Evolutionary conservation across 179 eudicot species (phyloP).

Genomic region (Silene vulgaris): DNA sequence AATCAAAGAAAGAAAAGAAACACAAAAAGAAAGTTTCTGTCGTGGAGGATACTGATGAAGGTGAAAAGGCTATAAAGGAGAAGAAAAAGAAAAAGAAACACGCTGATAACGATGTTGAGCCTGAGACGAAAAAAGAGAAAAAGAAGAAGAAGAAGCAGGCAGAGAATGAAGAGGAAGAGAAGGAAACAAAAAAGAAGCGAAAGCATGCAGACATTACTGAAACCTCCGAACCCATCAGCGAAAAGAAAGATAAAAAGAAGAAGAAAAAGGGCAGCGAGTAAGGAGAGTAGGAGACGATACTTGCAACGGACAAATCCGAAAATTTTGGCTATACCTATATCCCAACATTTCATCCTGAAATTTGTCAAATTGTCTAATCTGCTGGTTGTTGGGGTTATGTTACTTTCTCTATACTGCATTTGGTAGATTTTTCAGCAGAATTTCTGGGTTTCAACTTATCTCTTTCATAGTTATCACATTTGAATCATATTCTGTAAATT

Average conservation of each 20-base stretch:
- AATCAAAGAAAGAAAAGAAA: constrained; percentile 46
- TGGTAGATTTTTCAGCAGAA: background rate
- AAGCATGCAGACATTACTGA: constrained; percentile 35
- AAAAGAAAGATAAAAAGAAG: constrained; percentile 63
- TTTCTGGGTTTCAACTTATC: background rate
- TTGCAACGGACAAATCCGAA: constrained; percentile 17
- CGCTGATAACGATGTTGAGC: constrained; percentile 24
- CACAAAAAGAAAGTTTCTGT: constrained; percentile 33
- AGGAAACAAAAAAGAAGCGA: constrained; percentile 55
- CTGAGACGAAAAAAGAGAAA: background rate
- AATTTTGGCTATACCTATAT: constrained; percentile 26
- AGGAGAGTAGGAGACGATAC: constrained; percentile 21
- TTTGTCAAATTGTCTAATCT: constrained; percentile 15
- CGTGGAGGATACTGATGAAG: constrained; percentile 28
- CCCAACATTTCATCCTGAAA: background rate
- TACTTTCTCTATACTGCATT: background rate
- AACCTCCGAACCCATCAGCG: constrained; percentile 38
- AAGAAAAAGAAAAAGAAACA: constrained; percentile 18
- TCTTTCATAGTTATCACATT: background rate
- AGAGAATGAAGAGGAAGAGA: constrained; percentile 29
- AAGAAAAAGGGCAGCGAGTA: constrained; percentile 45
- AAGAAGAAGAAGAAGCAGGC: constrained; percentile 9
- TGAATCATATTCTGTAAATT: too few relatives aligned
- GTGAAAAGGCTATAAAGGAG: constrained; percentile 65
- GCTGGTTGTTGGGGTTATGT: constrained; percentile 9